Evolutionary conservation across 805 yeast species (phyloP), one percentile per base, ranked within the genome.

Genomic region (Priceomyces castillae): DNA sequence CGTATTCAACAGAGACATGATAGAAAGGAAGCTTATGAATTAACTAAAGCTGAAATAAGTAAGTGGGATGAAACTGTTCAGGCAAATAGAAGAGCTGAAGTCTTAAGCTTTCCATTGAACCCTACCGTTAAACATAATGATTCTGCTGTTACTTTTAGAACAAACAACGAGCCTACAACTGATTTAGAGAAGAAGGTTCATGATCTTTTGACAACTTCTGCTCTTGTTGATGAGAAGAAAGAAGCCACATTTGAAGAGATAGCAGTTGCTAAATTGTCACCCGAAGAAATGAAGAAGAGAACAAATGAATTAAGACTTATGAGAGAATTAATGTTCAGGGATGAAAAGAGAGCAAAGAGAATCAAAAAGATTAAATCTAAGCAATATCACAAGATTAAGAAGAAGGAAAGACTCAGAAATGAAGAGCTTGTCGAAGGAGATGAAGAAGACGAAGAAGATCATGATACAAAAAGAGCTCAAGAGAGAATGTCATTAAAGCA

Each of bases 251-350:
- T 90, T 63, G 97, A 92, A 62, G 87, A 90, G 42, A 76, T 89
- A 28, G 90, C 87, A 6, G 80, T 86, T 2, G 90, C 96, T 1
- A 83, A 84, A 57, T 67, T 92, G 62, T 76, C 94, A 0, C 78
- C 83, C 20, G 95, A 86, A 47, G 98, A 94, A 40, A 67, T 92
- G 69, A 68, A 71, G 43, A 80, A 82, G 59, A 76, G 95, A 46
- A 84, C 94, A 6, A 78, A 80, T 46, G 96, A 92, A 65, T 74
- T 92, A 53, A 78, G 98, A 53, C 67, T 86, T 57, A 89, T 90
- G 97, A 78, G 99, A 50, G 99, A 94, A 60, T 77, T 92, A 49
- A 88, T 92, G 96, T 94, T 90, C 70, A 77, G 98, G 56, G 97
- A 92, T 56, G 97, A 92, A 69, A 79, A 83, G 58, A 84, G 87